Evolutionary conservation across 768 basidiomycete genomes (phyloP).

Genomic region (Kwoniella newhampshirensis): DNA sequence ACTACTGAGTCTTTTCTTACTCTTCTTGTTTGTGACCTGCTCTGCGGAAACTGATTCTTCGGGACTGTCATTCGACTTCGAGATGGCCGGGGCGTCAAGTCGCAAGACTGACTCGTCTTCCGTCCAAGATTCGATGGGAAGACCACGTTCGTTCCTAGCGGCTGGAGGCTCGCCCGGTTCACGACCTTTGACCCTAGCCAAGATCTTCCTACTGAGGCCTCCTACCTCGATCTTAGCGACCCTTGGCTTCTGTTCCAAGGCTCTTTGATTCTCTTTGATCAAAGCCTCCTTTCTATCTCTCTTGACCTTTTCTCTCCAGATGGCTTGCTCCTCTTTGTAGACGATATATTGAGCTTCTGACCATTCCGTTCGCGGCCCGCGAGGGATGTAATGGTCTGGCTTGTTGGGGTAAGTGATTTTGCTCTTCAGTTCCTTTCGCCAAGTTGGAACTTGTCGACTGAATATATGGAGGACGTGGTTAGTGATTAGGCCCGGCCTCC

Average conservation of each 20-base stretch:
- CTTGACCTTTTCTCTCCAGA: background rate
- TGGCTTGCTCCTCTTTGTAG: slow-evolving; percentile 28
- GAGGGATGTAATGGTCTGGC: slow-evolving; percentile 13
- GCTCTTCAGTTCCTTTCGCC: slow-evolving; percentile 1
- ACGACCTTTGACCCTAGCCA: slow-evolving; percentile 7
- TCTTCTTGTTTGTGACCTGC: background rate
- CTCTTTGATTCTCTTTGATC: background rate
- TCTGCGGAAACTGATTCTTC: no score
- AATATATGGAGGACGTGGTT: slow-evolving; percentile 4
- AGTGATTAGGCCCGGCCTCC: background rate
- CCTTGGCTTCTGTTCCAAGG: background rate
- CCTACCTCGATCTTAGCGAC: background rate
- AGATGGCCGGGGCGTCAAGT: no score
- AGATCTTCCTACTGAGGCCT: background rate
- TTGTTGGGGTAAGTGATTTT: background rate
- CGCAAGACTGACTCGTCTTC: background rate
- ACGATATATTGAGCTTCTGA: slow-evolving; percentile 22
- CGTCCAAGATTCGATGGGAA: background rate
- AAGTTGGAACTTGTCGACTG: background rate
- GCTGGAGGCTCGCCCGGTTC: slow-evolving; percentile 4
- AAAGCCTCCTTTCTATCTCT: background rate
- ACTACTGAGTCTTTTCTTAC: background rate
- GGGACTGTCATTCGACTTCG: no score
- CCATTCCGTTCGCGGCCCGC: slow-evolving; percentile 22
- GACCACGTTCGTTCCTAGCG: slow-evolving; percentile 5